These are phyloP conservation scores for Coprinopsis sp. DNA, from an alignment of 768 basidiomycete species.

Conservation along the genomic window DNA sequence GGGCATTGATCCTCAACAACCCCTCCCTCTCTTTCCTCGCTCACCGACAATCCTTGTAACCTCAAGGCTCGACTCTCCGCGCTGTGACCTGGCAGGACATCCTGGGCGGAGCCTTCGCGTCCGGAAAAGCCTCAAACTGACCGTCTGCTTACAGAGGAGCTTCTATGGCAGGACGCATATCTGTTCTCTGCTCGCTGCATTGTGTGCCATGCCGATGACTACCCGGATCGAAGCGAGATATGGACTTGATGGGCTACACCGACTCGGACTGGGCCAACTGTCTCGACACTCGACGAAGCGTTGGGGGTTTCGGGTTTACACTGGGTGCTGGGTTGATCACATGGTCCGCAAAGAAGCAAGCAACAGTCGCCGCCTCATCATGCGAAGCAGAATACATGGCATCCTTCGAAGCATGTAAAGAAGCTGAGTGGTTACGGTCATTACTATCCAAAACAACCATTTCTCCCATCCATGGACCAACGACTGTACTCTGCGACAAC, in stretches of 20 bases:
- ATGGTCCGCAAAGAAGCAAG: slow-evolving; percentile 34
- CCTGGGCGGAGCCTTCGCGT: background rate
- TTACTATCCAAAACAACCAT: slow-evolving; percentile 16
- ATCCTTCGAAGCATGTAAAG: slow-evolving; percentile 25
- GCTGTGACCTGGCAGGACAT: background rate
- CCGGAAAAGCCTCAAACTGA: background rate
- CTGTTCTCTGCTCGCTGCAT: slow-evolving; percentile 1
- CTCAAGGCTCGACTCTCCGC: background rate
- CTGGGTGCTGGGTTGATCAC: slow-evolving; percentile 25
- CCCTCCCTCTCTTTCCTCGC: background rate
- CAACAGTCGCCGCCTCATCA: slow-evolving; percentile 29
- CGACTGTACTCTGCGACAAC: slow-evolving; percentile 16
- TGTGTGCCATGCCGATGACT: background rate
- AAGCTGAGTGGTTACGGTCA: slow-evolving; percentile 21
- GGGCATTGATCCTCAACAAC: background rate
- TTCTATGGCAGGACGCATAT: background rate
- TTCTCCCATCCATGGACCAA: too few relatives aligned
- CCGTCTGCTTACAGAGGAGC: background rate
- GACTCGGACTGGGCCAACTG: slow-evolving; percentile 19
- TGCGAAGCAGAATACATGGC: slow-evolving; percentile 21
- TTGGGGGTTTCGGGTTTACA: slow-evolving; percentile 31
- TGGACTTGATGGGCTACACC: too few relatives aligned
- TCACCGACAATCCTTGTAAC: slow-evolving; percentile 3
- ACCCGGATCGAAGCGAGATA: slow-evolving; percentile 2
- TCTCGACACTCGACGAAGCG: slow-evolving; percentile 26